A percentile compares a stretch with the other conserved stretches of the same genome.
phyloP scores from a whole-genome alignment of 2,329 filamentous ascomycete species.

The Stachybotrys chartarum region DNA sequence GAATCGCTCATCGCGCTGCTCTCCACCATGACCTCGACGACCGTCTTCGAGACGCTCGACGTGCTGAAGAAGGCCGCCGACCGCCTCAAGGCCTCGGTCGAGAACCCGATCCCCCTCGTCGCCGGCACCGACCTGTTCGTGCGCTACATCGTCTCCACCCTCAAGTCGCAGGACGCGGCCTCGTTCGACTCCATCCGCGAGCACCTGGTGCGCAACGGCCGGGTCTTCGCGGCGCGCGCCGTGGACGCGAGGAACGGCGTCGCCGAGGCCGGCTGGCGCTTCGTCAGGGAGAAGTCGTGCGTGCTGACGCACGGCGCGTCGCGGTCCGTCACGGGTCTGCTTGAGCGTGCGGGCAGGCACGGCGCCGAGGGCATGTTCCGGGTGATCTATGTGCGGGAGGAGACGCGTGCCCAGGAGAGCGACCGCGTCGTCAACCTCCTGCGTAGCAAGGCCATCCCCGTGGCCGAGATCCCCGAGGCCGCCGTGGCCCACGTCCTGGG shows the following conservation, averaged over 20 bases:
- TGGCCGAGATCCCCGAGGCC: slow-evolving; percentile 50
- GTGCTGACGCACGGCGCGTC: slow-evolving; percentile 90
- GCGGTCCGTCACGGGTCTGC: slow-evolving; percentile 70
- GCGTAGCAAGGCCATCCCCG: slow-evolving; percentile 67
- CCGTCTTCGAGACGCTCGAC: slow-evolving; percentile 89
- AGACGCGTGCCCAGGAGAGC: slow-evolving; percentile 51
- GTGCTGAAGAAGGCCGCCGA: slow-evolving; percentile 71
- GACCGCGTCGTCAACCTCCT: slow-evolving; percentile 64
- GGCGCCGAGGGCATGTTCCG: slow-evolving; percentile 59
- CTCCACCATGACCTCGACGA: slow-evolving; percentile 69
- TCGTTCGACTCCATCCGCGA: slow-evolving; percentile 72
- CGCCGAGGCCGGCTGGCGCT: slow-evolving; percentile 68
- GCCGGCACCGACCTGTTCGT: slow-evolving; percentile 95
- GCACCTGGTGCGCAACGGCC: slow-evolving; percentile 79
- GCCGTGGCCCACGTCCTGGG: slow-evolving; percentile 75
- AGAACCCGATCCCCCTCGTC: slow-evolving; percentile 85
- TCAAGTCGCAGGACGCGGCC: slow-evolving; percentile 44
- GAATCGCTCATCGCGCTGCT: slow-evolving; percentile 85
- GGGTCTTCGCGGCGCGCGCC: slow-evolving; percentile 78
- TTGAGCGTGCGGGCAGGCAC: slow-evolving; percentile 60
- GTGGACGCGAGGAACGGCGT: slow-evolving; percentile 81
- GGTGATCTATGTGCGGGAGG: slow-evolving; percentile 71
- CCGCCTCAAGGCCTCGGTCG: slow-evolving; percentile 68
- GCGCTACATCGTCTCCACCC: slow-evolving; percentile 77
- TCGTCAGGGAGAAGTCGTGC: slow-evolving; percentile 70